phyloP scores from a whole-genome alignment of 192 early-diverging fungal genomes.

The Rhizoclosmatium globosum region DNA sequence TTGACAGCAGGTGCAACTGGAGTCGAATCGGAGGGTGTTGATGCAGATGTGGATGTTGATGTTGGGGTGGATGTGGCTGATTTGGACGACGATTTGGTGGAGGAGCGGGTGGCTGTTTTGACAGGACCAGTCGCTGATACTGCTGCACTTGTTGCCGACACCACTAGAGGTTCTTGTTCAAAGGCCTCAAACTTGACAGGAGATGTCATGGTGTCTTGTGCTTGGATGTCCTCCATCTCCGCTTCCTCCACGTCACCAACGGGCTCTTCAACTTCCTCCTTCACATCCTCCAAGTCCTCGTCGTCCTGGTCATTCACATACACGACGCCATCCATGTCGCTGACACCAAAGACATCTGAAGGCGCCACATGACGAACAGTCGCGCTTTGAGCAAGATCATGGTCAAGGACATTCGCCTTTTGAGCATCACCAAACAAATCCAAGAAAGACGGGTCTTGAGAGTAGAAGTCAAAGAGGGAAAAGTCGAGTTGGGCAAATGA shows the following conservation, averaged over 20 bases:
- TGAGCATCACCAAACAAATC: not conserved
- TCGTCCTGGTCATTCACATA: not conserved
- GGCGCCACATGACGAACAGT: too few relatives aligned
- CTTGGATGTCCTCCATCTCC: not conserved
- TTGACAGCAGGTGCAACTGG: not conserved
- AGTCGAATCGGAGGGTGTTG: not conserved
- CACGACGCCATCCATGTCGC: not conserved
- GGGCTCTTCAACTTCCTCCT: not conserved
- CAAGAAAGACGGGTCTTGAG: not conserved
- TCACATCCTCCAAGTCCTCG: not conserved
- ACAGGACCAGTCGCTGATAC: not conserved
- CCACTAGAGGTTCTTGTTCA: not conserved
- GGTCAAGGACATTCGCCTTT: not conserved
- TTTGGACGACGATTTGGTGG: constrained; percentile 1
- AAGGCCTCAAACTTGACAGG: not conserved
- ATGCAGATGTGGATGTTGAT: not conserved
- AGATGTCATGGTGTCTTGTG: not conserved
- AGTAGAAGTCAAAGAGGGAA: constrained; percentile 1
- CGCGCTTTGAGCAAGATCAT: too few relatives aligned
- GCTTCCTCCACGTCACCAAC: not conserved
- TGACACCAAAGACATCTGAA: not conserved
- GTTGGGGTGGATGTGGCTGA: not conserved
- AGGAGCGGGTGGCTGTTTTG: not conserved
- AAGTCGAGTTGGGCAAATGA: not conserved
- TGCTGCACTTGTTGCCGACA: not conserved